These are phyloP conservation scores for Monosporozyma siamensis DNA, from an alignment of 805 yeast species.

Conservation along the genomic window DNA sequence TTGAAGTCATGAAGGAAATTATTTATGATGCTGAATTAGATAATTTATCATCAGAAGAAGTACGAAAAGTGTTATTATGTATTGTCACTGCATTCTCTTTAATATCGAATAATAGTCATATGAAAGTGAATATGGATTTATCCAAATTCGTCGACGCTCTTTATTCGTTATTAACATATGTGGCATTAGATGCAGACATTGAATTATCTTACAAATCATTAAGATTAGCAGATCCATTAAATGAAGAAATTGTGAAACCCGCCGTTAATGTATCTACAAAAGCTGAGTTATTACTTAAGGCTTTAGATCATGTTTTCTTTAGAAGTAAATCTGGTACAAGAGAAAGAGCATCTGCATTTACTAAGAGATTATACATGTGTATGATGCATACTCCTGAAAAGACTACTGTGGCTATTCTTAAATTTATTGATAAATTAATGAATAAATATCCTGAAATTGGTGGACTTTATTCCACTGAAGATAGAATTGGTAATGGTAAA, in stretches of 20 bases:
- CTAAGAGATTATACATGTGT: constrained; percentile 65
- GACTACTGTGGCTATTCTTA: constrained; percentile 65
- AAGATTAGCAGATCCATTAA: constrained; percentile 70
- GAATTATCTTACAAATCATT: constrained; percentile 78
- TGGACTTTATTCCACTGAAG: constrained; percentile 80
- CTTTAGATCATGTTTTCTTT: constrained; percentile 76
- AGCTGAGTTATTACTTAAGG: constrained; percentile 69
- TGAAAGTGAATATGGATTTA: constrained; percentile 70
- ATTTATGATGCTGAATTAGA: constrained; percentile 44
- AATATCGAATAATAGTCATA: constrained; percentile 61
- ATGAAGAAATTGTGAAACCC: constrained; percentile 42
- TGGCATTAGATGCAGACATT: constrained; percentile 71
- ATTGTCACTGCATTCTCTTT: constrained; percentile 85
- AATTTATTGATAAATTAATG: constrained; percentile 67
- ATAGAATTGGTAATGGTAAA: constrained; percentile 72
- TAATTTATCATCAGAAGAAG: constrained; percentile 38
- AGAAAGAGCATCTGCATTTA: constrained; percentile 66
- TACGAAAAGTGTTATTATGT: constrained; percentile 71
- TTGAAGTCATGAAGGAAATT: constrained; percentile 81
- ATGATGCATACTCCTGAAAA: constrained; percentile 79
- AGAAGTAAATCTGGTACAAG: constrained; percentile 59
- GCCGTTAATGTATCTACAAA: constrained; percentile 82
- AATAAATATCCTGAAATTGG: constrained; percentile 62
- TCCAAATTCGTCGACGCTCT: constrained; percentile 70
- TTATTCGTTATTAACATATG: constrained; percentile 56